A percentile compares a stretch with the other conserved stretches of the same genome.
Conservation (phyloP, 140 eudicot genomes). For the Oenanthe javanica region DNA sequence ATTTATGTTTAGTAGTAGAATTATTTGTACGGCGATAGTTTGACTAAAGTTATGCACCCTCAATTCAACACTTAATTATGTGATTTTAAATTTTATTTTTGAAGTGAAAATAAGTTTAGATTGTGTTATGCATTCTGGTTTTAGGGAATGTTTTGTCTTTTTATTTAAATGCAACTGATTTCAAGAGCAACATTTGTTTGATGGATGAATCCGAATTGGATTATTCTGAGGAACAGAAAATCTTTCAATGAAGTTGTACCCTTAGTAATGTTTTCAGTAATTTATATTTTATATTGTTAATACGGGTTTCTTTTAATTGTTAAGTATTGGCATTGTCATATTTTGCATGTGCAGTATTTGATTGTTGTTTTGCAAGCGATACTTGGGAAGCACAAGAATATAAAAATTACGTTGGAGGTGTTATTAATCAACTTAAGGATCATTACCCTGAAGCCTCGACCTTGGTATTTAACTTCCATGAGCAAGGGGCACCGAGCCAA, state of each 20-base stretch:
- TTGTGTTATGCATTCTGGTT: background rate
- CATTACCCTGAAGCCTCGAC: conserved; percentile 71
- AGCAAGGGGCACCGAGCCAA: conserved; percentile 51
- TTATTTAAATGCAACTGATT: background rate
- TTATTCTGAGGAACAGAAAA: background rate
- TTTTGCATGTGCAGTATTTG: conserved; percentile 58
- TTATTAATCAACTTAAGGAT: conserved; percentile 50
- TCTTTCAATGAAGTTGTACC: background rate
- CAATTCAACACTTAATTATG: too few relatives aligned
- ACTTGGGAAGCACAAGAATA: conserved; percentile 59
- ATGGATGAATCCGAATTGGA: background rate
- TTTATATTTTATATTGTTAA: background rate
- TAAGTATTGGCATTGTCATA: background rate
- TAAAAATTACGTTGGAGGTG: conserved; percentile 55
- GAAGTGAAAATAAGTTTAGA: too few relatives aligned
- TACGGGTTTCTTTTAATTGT: background rate
- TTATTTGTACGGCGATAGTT: background rate
- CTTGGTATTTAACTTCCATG: conserved; percentile 76
- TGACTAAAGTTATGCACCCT: background rate
- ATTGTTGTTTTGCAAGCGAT: conserved; percentile 76
- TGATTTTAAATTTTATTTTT: too few relatives aligned
- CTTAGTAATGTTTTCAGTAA: background rate
- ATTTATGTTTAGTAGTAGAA: background rate
- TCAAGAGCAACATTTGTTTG: background rate
- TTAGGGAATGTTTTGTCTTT: background rate